These are phyloP conservation scores for Cucurbita maxima DNA, from an alignment of 306 rosid species.

Conservation along the genomic window DNA sequence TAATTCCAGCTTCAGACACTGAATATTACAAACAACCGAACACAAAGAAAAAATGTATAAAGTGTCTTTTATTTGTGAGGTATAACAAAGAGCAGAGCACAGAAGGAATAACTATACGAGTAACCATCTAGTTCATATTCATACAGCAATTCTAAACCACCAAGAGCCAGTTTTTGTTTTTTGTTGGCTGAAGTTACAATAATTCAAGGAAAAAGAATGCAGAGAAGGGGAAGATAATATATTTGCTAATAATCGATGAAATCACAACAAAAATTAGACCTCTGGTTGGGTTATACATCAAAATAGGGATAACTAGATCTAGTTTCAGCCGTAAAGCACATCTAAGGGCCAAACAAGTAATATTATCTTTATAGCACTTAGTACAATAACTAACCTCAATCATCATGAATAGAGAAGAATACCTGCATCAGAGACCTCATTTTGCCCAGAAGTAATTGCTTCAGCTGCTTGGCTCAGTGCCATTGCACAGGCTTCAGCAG, in stretches of 20 bases:
- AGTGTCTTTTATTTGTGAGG: background rate
- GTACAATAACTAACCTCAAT: slow-evolving; percentile 6
- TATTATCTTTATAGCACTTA: background rate
- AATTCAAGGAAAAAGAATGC: background rate
- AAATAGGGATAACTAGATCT: background rate
- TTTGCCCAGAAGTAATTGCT: slow-evolving; percentile 46
- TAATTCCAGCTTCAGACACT: slow-evolving; percentile 74
- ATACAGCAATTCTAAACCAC: background rate
- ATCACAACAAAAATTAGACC: background rate
- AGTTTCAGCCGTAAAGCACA: background rate
- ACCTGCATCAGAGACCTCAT: slow-evolving; percentile 53
- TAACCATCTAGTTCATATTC: background rate
- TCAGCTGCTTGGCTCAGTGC: slow-evolving; percentile 68
- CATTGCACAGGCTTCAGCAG: slow-evolving; percentile 77
- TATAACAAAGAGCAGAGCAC: slow-evolving; percentile 7
- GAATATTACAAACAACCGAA: slow-evolving; percentile 15
- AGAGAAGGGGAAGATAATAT: background rate
- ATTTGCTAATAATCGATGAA: background rate
- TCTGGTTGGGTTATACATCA: background rate
- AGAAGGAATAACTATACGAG: background rate
- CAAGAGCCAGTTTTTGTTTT: background rate
- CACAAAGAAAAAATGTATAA: background rate
- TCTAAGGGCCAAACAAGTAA: background rate
- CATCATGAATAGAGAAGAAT: slow-evolving; percentile 16
- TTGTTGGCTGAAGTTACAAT: background rate